phyloP scores from a whole-genome alignment of 2,329 filamentous ascomycete genomes.

The Erysiphe neolycopersici region DNA sequence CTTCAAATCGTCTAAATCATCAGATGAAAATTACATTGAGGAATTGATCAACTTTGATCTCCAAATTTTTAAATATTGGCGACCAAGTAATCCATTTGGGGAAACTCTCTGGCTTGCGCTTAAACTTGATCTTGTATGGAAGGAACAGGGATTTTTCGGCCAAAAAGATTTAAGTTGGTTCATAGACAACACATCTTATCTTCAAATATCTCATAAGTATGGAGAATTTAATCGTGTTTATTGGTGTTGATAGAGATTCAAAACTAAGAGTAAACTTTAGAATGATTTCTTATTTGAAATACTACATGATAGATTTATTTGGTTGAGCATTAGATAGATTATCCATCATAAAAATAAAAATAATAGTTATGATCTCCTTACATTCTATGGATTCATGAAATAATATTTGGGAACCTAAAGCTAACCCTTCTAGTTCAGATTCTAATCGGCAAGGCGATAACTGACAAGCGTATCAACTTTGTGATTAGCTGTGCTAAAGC shows the following conservation, averaged over 20 bases:
- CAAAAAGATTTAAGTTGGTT: background rate
- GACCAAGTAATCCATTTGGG: slow-evolving; percentile 1
- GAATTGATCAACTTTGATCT: background rate
- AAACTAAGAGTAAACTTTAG: background rate
- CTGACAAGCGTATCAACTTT: slow-evolving; percentile 87
- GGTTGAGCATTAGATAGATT: background rate
- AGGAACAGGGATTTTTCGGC: background rate
- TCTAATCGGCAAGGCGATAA: slow-evolving; percentile 38
- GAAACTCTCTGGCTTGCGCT: slow-evolving; percentile 1
- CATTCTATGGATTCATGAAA: too few relatives aligned
- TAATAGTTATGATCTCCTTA: too few relatives aligned
- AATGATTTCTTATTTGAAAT: too few relatives aligned
- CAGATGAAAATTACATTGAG: background rate
- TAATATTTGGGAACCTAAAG: too few relatives aligned
- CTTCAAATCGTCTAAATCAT: too few relatives aligned
- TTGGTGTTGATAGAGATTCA: background rate
- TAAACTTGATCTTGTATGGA: slow-evolving; percentile 3
- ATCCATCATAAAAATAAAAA: background rate
- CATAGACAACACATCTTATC: background rate
- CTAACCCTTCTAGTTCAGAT: too few relatives aligned
- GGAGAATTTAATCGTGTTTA: background rate
- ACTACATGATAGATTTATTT: background rate
- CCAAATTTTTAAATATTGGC: slow-evolving; percentile 1
- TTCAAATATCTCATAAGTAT: background rate
- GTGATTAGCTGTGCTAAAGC: slow-evolving; percentile 88